A percentile compares a stretch with the other conserved stretches of the same genome.
phyloP scores from a whole-genome alignment of 2,329 filamentous ascomycete genomes.

The Gremmenia infestans region DNA sequence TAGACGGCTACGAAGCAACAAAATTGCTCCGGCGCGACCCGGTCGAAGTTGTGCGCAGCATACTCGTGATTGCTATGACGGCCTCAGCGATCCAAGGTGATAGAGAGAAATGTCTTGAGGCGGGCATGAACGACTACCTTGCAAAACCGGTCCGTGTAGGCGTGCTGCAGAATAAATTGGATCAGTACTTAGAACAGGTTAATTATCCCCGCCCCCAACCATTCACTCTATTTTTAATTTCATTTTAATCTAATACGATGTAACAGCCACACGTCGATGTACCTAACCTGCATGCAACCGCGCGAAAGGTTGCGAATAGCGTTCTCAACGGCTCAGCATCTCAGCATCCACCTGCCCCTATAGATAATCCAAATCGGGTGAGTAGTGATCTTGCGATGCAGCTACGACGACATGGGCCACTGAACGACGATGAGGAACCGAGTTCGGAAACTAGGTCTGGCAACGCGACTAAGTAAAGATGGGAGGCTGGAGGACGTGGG shows the following conservation, averaged over 20 bases:
- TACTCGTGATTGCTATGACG: slow-evolving; percentile 97
- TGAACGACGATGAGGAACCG: neutral
- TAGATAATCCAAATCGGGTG: neutral
- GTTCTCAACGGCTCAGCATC: slow-evolving; percentile 9
- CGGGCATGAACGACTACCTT: slow-evolving; percentile 96
- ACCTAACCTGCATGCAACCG: slow-evolving; percentile 24
- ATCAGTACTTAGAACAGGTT: slow-evolving; percentile 51
- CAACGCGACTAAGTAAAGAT: too few species aligned
- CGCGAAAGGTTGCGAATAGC: slow-evolving; percentile 19
- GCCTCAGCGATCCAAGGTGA: slow-evolving; percentile 92
- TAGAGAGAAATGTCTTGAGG: slow-evolving; percentile 88
- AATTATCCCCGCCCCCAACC: neutral
- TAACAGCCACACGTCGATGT: slow-evolving; percentile 18
- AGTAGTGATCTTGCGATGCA: neutral
- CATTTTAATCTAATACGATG: neutral
- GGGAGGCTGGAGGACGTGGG: too few species aligned
- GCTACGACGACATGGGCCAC: neutral
- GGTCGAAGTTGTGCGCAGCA: slow-evolving; percentile 69
- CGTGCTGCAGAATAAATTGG: slow-evolving; percentile 78
- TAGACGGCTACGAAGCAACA: slow-evolving; percentile 90
- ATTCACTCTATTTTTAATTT: neutral
- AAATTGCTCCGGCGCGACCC: slow-evolving; percentile 73
- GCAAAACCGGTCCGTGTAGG: slow-evolving; percentile 92
- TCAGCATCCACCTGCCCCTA: neutral
- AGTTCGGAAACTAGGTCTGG: too few species aligned